Base-by-base conservation (phyloP, 352 stramenopile genomes). In the Hyaloperonospora arabidopsidis region DNA sequence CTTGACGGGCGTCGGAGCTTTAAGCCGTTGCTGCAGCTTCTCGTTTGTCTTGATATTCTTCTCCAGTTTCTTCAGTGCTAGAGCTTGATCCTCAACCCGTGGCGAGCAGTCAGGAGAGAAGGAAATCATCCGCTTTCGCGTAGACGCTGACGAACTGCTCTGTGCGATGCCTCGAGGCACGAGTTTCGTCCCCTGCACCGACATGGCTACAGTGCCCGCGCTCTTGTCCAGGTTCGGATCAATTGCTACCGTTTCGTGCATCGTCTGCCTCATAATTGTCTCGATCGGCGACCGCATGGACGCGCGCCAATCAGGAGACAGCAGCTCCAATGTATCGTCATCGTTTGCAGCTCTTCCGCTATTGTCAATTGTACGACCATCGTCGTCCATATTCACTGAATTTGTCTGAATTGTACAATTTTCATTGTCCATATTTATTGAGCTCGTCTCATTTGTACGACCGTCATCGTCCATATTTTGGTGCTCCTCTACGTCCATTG, bases 121-220 rank as follows among this genome's bases (percentile, higher is more conserved):
- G 5, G 79, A 89, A 39, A 89, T 89, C 79, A 89, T 89, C 44
- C 79, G 79, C 56, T 89, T 89, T 44, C 79, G 68, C 21, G 70
- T 79, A 3, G 74, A 79, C 15, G 75, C 69, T 4, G 68, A 83
- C n/a, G 78, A 86, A 22, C 76, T 74, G 66, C 79, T 89, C 49
- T 87, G 79, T 5, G 79, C 79, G 32, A 89, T 87, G 3, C 74
- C 70, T 5, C 79, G 62, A 11, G 65, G 57, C 13, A 79, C 63
- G 21, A 58, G 58, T 36, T 74, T 83, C 48, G 69, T 73, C 0
- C 47, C 57, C 1, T 70, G 67, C 8, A 54, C 74, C 2, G 68
- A 54, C 12, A 72, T 51, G 12, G 38, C n/a, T 6, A 59, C 61
- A 15, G 64, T 57, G 2, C 68, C 61, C 12, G 58, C 70, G 13